Evolutionary conservation across 202 grass and related monocot genomes (phyloP), one percentile per base, ranked within the genome.

Genomic region (Schoenoplectus triqueter): DNA sequence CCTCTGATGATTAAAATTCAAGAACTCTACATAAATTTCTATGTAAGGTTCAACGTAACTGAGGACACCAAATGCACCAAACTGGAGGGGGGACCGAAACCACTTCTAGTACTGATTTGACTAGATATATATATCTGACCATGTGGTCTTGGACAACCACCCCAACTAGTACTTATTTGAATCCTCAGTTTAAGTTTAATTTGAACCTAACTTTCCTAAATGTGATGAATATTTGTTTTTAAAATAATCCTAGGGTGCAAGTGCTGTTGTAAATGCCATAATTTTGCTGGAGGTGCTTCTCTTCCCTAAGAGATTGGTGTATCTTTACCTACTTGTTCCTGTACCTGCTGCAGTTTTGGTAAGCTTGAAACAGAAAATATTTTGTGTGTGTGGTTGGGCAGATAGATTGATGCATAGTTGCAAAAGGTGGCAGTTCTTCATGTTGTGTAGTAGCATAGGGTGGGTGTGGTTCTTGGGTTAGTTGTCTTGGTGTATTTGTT

Each of bases 271-370:
- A 69, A 95, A 95, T 93, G 92, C 95, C 61, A 60, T 84, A 79
- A 84, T 98, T 80, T 90, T 98, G 86, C 89, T 98, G 66, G 40
- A 92, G 20, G 90, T 98, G 62, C 95, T 98, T 86, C 86, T 98
- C 50, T 68, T 89, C 77, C 95, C 95, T 5, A 98, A 88, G 82
- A 85, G 84, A 72, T 73, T 92, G 55, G 54, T 93, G 70, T 95
- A 98, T 82, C 61, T 98, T 80, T 95, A 98, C 63, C 82, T 92
- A 3, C 0, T 98, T 3, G 44, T 98, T 86, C 95, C 92, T 69
- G 80, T 98, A 73, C 92, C 95, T 80, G 95, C 87, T 85, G 90
- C 89, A 21, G 1, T 98, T 63, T 3, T 95, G 88, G 95, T 98
- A 87, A 84, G 89, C 78, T 67, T 31, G 31, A 31, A 31, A 69